Percentiles rank a stretch among this genome's conserved stretches.
These are phyloP conservation scores for Orobanche coerulescens DNA, from an alignment of 257 asterid species.

Conservation along the genomic window DNA sequence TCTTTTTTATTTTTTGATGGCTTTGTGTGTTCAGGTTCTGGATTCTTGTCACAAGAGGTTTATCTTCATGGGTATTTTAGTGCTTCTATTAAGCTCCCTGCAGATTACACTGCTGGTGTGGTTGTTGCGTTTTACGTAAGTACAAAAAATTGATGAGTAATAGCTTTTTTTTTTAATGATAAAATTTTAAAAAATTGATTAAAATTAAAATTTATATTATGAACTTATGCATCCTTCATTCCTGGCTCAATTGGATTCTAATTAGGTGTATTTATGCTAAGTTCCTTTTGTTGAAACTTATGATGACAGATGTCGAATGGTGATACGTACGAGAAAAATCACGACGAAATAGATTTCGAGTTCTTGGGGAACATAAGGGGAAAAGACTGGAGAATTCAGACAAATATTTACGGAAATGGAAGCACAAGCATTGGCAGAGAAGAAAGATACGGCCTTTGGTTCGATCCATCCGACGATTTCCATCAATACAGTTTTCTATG, in stretches of 20 bases:
- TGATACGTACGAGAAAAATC: constrained; percentile 68
- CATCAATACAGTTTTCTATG: constrained; percentile 69
- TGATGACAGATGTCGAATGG: constrained; percentile 74
- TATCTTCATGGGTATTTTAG: constrained; percentile 79
- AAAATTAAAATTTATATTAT: not conserved
- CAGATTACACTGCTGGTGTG: constrained; percentile 92
- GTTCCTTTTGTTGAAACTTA: constrained; percentile 14
- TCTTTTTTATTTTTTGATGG: no score
- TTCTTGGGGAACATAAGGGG: constrained; percentile 84
- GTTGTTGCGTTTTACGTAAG: constrained; percentile 96
- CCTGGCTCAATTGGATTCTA: not conserved
- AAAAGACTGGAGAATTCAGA: constrained; percentile 79
- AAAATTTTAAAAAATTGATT: not conserved
- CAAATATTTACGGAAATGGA: constrained; percentile 84
- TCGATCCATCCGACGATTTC: constrained; percentile 80
- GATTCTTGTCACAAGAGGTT: constrained; percentile 83
- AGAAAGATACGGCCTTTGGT: constrained; percentile 85
- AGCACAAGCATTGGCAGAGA: constrained; percentile 75
- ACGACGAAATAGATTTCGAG: constrained; percentile 85
- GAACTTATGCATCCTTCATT: not conserved
- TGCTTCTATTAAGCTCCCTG: constrained; percentile 83
- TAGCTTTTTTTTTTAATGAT: not conserved
- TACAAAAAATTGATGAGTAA: constrained; percentile 2
- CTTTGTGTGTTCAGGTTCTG: constrained; percentile 51
- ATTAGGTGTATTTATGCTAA: not conserved